Base-by-base conservation (phyloP, 2,329 filamentous ascomycete species). In the Epichloe coenophiala region DNA sequence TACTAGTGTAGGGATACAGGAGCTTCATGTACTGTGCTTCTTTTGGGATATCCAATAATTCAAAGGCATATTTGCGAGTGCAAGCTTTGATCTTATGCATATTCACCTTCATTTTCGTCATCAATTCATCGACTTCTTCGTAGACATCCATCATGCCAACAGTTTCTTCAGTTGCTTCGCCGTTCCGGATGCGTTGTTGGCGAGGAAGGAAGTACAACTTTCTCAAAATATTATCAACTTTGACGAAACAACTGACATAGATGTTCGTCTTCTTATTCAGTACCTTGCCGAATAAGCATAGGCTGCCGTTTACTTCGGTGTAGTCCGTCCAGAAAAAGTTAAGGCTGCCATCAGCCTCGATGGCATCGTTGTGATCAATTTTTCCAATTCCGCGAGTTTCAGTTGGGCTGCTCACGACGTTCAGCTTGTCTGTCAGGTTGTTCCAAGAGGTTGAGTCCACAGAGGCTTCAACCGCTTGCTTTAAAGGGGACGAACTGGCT, bases 271-370 rank as follows among this genome's bases (percentile, higher is more conserved):
- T 85, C 66, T 90, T 95, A 70, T 96, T 89, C 60, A 89, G 81
- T 23, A 96, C 91, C 64, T 98, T 98, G 56, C 93, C 93, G 62
- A 98, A 97, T 11, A 98, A 76, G 65, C 89, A 97, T 9, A 98
- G 72, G 58, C 83, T 93, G 53, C 91, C 91, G 60, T 90, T 89
- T 63, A 95, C 74, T 63, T 98, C 93, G 1, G 85, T 88, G 62
- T 95, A 98, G 67, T 98, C 93, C 7, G 87, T 85, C 93, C 93
- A 98, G 71, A 96, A 98, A 72, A 98, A 88, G 58, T 84, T 84
- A 33, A 98, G 74, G 58, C 86, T 94, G 37, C 91, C 93, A 61
- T 98, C 90, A 55, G 87, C 82, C 65, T 97, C 91, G n/a, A 95
- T 70, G n/a, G 87, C 89, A 66, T 95, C 85, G 55, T 85, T 80